phyloP scores from a whole-genome alignment of 2,329 filamentous ascomycete genomes.

The Aspergillus fischeri region DNA sequence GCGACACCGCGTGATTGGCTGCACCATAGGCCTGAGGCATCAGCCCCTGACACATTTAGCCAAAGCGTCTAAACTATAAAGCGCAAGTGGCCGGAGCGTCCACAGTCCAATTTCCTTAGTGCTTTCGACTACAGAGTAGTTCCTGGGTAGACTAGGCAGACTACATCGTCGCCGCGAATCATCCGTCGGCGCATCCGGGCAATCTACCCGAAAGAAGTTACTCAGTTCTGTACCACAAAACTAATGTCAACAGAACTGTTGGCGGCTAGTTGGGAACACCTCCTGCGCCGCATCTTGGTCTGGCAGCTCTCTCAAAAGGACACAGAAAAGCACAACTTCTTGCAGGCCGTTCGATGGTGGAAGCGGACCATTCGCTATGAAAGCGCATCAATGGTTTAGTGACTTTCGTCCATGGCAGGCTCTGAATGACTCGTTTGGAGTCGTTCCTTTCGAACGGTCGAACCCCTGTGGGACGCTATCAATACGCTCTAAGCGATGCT shows the following conservation, averaged over 20 bases:
- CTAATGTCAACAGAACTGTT: not conserved
- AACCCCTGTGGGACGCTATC: not conserved
- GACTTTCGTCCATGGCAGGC: not conserved
- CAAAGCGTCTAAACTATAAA: not conserved
- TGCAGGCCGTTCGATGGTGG: not conserved
- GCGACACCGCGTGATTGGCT: constrained; percentile 8
- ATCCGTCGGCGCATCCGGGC: not conserved
- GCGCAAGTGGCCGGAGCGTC: not conserved
- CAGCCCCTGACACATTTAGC: not conserved
- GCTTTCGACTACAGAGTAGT: not conserved
- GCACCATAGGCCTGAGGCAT: constrained; percentile 6
- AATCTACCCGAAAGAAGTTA: not conserved
- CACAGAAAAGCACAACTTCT: not conserved
- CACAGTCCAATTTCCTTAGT: not conserved
- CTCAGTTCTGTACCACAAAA: not conserved
- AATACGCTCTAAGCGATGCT: not conserved
- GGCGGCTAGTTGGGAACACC: not conserved
- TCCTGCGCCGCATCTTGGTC: not conserved
- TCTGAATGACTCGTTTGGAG: not conserved
- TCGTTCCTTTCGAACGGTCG: not conserved
- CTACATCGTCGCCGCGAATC: not conserved
- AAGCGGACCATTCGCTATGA: not conserved
- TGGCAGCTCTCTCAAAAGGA: not conserved
- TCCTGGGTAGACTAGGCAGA: too few species aligned
- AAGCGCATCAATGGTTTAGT: not conserved